These are phyloP conservation scores for Pyronema domesticum DNA, from an alignment of 495 filamentous ascomycete species.

Conservation along the genomic window DNA sequence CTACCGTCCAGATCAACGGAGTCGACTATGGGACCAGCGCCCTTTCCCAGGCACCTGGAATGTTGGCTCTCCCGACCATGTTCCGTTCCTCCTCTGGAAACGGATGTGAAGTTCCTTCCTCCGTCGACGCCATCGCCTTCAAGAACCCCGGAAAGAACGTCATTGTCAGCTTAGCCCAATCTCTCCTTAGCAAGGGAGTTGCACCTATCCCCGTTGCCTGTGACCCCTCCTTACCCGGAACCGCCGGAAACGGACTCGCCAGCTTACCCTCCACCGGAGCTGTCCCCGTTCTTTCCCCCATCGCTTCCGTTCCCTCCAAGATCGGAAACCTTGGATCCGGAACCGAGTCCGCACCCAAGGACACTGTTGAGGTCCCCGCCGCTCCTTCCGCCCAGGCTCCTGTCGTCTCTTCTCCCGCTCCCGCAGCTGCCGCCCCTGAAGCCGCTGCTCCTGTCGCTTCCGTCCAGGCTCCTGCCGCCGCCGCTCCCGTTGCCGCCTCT, in stretches of 20 bases:
- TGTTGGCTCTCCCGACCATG: constrained; percentile 49
- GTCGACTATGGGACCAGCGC: constrained; percentile 23
- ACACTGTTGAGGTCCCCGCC: not conserved
- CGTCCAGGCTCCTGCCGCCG: not conserved
- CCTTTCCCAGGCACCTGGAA: constrained; percentile 25
- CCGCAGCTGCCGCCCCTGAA: not conserved
- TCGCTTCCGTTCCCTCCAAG: not conserved
- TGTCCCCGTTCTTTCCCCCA: not conserved
- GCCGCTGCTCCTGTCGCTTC: not conserved
- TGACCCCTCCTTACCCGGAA: constrained; percentile 10
- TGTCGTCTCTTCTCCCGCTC: not conserved
- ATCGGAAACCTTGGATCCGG: not conserved
- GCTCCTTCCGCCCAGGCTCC: not conserved
- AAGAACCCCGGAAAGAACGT: constrained; percentile 17
- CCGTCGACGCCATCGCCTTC: constrained; percentile 12
- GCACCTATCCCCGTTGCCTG: constrained; percentile 8
- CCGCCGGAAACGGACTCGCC: not conserved
- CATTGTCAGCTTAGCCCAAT: not conserved
- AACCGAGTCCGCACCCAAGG: not conserved
- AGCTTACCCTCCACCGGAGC: not conserved
- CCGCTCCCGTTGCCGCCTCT: not conserved
- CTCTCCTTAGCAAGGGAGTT: not conserved
- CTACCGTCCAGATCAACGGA: constrained; percentile 41
- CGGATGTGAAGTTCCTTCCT: constrained; percentile 15
- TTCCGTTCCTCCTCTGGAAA: constrained; percentile 55